phyloP scores from a whole-genome alignment of 768 basidiomycete genomes.

The Sporobolomyces pararoseus region DNA sequence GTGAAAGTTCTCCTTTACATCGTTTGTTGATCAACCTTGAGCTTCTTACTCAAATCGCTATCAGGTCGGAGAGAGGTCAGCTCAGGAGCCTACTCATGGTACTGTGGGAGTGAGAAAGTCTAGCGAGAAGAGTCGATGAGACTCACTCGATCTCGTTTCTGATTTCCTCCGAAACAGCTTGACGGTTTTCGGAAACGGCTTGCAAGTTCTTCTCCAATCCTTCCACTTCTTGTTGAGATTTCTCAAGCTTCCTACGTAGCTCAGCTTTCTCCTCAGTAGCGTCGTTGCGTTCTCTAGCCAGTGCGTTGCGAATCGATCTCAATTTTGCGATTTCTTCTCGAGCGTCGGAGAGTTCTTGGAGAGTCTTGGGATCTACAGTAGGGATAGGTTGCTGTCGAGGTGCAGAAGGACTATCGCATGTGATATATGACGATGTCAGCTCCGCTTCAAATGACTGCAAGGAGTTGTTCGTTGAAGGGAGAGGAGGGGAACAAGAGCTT shows the following conservation, averaged over 20 bases:
- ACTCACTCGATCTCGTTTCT: too few species aligned
- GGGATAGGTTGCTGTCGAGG: neutral
- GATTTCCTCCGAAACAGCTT: neutral
- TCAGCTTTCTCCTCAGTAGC: slow-evolving; percentile 1
- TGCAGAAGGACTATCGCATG: too few species aligned
- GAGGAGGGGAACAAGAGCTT: too few species aligned
- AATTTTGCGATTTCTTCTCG: slow-evolving; percentile 1
- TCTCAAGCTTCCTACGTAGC: neutral
- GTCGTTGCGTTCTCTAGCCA: neutral
- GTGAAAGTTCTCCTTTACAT: neutral
- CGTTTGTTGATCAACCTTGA: neutral
- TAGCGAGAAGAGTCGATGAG: too few species aligned
- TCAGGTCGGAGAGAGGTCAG: too few species aligned
- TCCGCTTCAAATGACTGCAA: too few species aligned
- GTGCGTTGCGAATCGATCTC: neutral
- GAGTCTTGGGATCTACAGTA: neutral
- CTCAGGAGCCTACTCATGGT: too few species aligned
- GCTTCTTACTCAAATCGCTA: neutral
- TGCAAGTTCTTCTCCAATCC: neutral
- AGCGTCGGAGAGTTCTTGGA: neutral
- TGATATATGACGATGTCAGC: too few species aligned
- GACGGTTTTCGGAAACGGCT: neutral
- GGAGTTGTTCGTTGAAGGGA: too few species aligned
- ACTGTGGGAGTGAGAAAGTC: too few species aligned
- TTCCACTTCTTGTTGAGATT: neutral